A percentile compares a stretch with the other conserved stretches of the same genome.
phyloP scores from a whole-genome alignment of 495 filamentous ascomycete species.

The Penicillium bovifimosum region DNA sequence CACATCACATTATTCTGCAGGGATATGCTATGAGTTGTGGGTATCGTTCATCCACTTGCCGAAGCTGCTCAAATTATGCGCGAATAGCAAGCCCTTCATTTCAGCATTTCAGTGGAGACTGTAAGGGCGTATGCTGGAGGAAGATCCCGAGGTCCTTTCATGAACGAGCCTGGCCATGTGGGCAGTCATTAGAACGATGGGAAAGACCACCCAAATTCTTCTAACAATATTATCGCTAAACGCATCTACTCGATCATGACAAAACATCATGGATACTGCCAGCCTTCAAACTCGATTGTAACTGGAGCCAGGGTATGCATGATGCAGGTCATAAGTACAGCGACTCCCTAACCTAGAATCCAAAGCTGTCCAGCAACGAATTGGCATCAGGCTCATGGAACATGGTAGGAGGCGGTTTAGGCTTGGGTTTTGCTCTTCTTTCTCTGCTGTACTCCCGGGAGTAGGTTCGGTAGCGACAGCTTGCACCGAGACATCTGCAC shows the following conservation, averaged over 20 bases:
- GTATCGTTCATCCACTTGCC: neutral
- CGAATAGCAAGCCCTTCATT: too few relatives aligned
- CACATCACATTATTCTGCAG: neutral
- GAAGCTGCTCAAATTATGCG: neutral
- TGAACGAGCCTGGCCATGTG: too few relatives aligned
- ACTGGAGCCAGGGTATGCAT: conserved; percentile 8
- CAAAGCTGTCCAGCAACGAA: conserved; percentile 75
- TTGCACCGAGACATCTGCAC: conserved; percentile 5
- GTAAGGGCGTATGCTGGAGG: neutral
- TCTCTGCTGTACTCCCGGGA: conserved; percentile 1
- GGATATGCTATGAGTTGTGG: neutral
- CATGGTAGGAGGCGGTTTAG: conserved; percentile 64
- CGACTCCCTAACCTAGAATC: conserved; percentile 42
- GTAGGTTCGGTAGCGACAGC: conserved; percentile 16
- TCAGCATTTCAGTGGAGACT: neutral
- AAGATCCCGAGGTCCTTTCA: too few relatives aligned
- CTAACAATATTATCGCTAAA: neutral
- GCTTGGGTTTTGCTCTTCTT: conserved; percentile 37
- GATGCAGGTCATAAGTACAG: conserved; percentile 1
- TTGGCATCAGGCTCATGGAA: conserved; percentile 90
- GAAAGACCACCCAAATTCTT: too few relatives aligned
- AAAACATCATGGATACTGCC: neutral
- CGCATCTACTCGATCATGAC: neutral
- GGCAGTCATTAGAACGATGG: neutral
- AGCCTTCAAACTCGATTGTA: neutral